Conservation (phyloP, 1,284 basidiomycete species). For the Ceraceosorus bombacis region DNA sequence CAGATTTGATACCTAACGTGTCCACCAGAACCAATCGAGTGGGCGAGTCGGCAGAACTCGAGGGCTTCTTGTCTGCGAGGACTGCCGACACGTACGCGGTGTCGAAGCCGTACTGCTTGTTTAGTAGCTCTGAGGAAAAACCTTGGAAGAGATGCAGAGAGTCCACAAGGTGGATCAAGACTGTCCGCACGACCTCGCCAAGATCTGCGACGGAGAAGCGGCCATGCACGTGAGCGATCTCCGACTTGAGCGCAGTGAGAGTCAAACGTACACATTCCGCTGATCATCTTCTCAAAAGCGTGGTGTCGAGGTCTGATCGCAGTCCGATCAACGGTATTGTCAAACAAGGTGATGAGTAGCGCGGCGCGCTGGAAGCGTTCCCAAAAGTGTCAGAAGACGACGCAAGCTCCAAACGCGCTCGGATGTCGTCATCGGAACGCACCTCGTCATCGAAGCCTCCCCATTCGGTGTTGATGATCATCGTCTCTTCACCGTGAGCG, state of each 20-base stretch:
- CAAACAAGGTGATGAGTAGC: conserved; percentile 82
- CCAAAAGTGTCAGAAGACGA: neutral
- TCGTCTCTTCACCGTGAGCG: conserved; percentile 53
- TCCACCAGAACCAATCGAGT: conserved; percentile 58
- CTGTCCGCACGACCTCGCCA: conserved; percentile 81
- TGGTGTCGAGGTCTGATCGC: conserved; percentile 90
- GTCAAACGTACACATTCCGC: conserved; percentile 69
- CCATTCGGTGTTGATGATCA: conserved; percentile 97
- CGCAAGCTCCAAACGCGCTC: neutral
- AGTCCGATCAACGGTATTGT: conserved; percentile 83
- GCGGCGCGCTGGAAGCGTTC: conserved; percentile 59
- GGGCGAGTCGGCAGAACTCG: conserved; percentile 21
- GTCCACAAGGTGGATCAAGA: conserved; percentile 79
- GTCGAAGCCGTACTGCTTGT: conserved; percentile 87
- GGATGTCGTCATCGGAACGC: neutral
- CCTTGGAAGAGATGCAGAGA: conserved; percentile 67
- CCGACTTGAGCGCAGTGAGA: neutral
- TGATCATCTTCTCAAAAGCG: conserved; percentile 96
- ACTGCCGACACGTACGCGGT: conserved; percentile 83
- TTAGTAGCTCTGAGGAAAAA: conserved; percentile 63
- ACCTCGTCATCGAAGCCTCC: conserved; percentile 34
- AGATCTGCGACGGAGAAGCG: conserved; percentile 55
- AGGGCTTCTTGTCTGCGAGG: conserved; percentile 54
- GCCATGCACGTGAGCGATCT: neutral
- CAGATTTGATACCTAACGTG: conserved; percentile 57